Percentiles rank a stretch among this genome's conserved stretches.
These are phyloP conservation scores for Lactifluus subvellereus DNA, from an alignment of 768 basidiomycete species.

Conservation along the genomic window DNA sequence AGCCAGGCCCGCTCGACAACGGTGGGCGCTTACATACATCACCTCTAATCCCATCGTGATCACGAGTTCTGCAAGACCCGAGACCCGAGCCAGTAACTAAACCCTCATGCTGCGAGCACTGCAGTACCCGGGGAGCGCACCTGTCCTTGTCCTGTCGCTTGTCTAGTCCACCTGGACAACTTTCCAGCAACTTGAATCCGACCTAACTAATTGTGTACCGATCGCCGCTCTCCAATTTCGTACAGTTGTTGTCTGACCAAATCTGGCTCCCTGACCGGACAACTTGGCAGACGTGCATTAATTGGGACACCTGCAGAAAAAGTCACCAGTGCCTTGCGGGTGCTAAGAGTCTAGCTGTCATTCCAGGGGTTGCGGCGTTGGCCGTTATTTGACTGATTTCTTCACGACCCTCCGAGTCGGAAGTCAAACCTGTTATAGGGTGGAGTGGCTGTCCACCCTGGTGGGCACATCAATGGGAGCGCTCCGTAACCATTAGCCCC, in stretches of 20 bases:
- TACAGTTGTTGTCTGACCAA: not conserved
- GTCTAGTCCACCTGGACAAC: not conserved
- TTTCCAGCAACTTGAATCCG: not conserved
- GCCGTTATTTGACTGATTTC: not conserved
- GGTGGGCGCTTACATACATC: not conserved
- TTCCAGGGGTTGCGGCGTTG: not conserved
- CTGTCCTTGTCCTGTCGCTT: not conserved
- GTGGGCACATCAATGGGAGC: not conserved
- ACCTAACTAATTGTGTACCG: not conserved
- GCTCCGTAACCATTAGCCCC: not conserved
- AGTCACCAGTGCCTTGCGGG: not conserved
- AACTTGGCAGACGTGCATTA: not conserved
- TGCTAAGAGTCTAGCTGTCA: not conserved
- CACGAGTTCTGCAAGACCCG: not conserved
- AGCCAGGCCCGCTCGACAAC: not conserved
- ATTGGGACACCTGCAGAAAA: not conserved
- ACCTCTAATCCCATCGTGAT: not conserved
- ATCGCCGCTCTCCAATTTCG: not conserved
- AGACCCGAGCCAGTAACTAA: not conserved
- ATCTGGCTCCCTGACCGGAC: not conserved
- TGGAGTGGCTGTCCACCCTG: not conserved
- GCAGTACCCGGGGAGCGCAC: not conserved
- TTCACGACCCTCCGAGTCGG: not conserved
- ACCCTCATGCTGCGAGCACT: not conserved
- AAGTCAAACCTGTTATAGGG: not conserved